Evolutionary conservation across 2,329 filamentous ascomycete species (phyloP), one percentile per base, ranked within the genome.

Genomic region (Stachybotrys elegans): DNA sequence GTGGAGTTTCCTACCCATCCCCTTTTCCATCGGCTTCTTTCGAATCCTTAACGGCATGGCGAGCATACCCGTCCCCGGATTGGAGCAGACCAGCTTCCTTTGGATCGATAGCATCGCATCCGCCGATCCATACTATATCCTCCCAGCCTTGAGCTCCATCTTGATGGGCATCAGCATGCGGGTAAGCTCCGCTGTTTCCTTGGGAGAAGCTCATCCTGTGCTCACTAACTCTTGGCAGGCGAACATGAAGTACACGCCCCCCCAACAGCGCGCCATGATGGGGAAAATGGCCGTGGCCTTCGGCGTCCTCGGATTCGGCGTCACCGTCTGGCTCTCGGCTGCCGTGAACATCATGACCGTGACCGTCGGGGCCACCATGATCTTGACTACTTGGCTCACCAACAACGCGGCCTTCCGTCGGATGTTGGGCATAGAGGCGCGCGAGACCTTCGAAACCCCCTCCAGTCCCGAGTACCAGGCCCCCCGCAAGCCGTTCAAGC

Each of bases 21-120:
- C 90, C 5, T 72, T 95, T 51, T 86, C 85, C 48, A 89, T 82
- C 62, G 89, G 90, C 55, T 83, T 86, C 47, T 97, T 92, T 73
- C 81, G 86, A 48, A 71, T 92, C 37, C 63, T 94, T 50, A 76
- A 80, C 43, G 83, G 76, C 52, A 94, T 95, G 86, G 66, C 80
- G 2, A 63, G 72, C 19, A 69, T 97, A 39, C 92, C 92, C 4
- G 88, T 96, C 5, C 92, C 92, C 0, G 84, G 81, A 1, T 64
- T 97, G 51, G 78, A 87, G 54, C 70, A 68, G 1, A 87, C 86
- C 23, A 84, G 87, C 3, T 67, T 83, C 27, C 67, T 83, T 32
- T 98, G 93, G 93, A 78, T 97, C 52, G 67, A 71, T 2, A 86
- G 97, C 62, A 66, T 98, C 49, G 84, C 88, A 0, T 59, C 81